Base-by-base conservation (phyloP, 345 rosid genomes). In the Isatis tinctoria region DNA sequence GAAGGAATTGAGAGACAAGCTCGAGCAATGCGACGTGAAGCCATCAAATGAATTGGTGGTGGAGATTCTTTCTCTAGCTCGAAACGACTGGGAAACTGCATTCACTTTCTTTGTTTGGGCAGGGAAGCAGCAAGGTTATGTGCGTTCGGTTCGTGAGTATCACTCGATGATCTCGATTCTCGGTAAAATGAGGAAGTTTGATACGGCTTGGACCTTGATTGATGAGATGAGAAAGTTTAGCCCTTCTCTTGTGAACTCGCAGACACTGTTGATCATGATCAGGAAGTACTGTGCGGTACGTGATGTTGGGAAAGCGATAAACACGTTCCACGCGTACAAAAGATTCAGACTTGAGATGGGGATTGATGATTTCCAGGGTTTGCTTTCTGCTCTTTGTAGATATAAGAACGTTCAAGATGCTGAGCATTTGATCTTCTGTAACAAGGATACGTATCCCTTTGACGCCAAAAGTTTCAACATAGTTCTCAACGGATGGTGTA, bases 321-420 rank as follows among this genome's bases (percentile, higher is more conserved):
- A 88, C 72, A 87, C 97, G 1, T 90, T 95, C 69, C 90, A 90
- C 74, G 87, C 95, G 0, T 81, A 83, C 66, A 92, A 81, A 83
- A 79, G 77, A 61, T 88, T 88, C 63, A 83, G 83, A 35, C 87
- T 92, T 74, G 84, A 82, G 26, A 78, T 79, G 75, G 83, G 84
- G 73, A 85, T 95, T 18, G 96, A 85, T 43, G 96, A 92, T 75
- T 95, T 95, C 67, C 97, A 95, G 53, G 72, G 90, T 78, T 87
- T 95, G 70, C 83, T 92, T 4, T 92, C 97, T 67, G 99, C 96
- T 40, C 96, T 95, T 51, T 88, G 93, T 64, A 85, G 96, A n/a
- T 92, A 95, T 63, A 90, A 90, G 88, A 88, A 95, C 67, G 96
- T 90, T 71, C 83, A 89, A 77, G 97, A 95, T 58, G 97, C 99